phyloP scores from a whole-genome alignment of 768 basidiomycete species.

The Arthromyces matolae region DNA sequence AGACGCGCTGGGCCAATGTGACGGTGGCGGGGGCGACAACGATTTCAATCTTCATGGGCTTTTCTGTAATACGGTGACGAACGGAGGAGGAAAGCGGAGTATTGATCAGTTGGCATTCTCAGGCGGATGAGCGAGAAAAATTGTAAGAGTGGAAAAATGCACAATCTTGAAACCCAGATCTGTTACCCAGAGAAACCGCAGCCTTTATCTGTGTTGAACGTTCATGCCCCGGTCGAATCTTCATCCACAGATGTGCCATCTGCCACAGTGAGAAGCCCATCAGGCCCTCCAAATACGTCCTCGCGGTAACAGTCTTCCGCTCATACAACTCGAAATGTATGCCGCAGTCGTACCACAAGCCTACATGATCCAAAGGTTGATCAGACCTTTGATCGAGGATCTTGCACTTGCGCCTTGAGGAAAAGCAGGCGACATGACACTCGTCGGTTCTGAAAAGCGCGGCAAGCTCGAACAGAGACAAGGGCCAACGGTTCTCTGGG shows the following conservation, averaged over 20 bases:
- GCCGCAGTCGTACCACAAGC: conserved; percentile 1
- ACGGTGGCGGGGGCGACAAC: conserved; percentile 79
- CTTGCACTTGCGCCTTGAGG: background rate
- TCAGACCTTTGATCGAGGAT: conserved; percentile 11
- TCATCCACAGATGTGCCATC: conserved; percentile 10
- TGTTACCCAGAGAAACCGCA: conserved; percentile 35
- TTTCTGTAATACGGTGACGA: conserved; percentile 58
- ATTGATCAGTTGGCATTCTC: conserved; percentile 46
- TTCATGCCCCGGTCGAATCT: conserved; percentile 11
- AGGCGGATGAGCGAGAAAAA: conserved; percentile 37
- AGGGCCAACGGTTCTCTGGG: conserved; percentile 38
- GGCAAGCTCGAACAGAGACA: conserved; percentile 37
- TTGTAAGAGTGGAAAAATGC: conserved; percentile 34
- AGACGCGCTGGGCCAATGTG: conserved; percentile 80
- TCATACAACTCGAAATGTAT: conserved; percentile 1
- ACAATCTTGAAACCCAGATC: conserved; percentile 24
- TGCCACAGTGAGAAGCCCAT: background rate
- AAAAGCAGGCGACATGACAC: conserved; percentile 19
- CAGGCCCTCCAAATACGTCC: conserved; percentile 3
- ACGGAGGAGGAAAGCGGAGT: conserved; percentile 39
- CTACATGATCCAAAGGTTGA: conserved; percentile 9
- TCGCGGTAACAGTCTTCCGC: conserved; percentile 5
- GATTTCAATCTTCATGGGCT: conserved; percentile 98
- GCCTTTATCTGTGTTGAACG: conserved; percentile 38
- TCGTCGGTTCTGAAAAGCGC: conserved; percentile 12